Evolutionary conservation across 139 green algal species (phyloP).

Genomic region (Chlamydomonas applanata): DNA sequence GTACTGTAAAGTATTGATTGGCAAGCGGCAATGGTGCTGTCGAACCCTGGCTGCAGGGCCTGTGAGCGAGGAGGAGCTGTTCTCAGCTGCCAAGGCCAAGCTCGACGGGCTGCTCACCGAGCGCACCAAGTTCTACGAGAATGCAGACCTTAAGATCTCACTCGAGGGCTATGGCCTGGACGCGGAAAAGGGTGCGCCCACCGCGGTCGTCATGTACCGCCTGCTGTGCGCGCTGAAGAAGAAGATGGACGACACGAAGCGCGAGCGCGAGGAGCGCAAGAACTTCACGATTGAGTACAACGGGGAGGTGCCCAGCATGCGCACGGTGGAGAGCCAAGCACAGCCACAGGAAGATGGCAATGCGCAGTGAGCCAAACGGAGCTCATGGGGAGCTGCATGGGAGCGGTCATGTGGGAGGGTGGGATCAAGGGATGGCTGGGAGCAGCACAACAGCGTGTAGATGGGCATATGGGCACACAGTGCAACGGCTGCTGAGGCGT

Average conservation of each 20-base stretch:
- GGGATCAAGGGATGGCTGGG: too few species aligned
- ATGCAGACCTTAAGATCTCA: slow-evolving; percentile 64
- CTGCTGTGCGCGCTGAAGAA: slow-evolving; percentile 37
- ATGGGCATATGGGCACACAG: too few species aligned
- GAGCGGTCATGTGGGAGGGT: too few species aligned
- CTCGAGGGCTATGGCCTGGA: slow-evolving; percentile 55
- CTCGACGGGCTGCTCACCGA: slow-evolving; percentile 58
- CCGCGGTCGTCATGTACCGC: slow-evolving; percentile 50
- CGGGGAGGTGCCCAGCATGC: slow-evolving; percentile 14
- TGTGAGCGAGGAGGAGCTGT: slow-evolving; percentile 24
- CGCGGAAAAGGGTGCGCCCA: slow-evolving; percentile 40
- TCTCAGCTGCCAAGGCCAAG: slow-evolving; percentile 30
- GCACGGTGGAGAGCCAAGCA: not conserved
- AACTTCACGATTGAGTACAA: slow-evolving; percentile 35
- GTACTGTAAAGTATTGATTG: too few species aligned
- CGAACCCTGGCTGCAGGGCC: not conserved
- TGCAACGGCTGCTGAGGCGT: too few species aligned
- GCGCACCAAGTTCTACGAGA: slow-evolving; percentile 61
- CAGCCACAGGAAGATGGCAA: too few species aligned
- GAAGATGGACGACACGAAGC: slow-evolving; percentile 44
- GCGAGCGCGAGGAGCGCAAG: slow-evolving; percentile 28
- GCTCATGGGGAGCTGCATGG: too few species aligned
- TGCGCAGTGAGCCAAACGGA: too few species aligned
- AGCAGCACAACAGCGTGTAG: too few species aligned
- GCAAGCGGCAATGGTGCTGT: too few species aligned